phyloP scores from a whole-genome alignment of 2,329 filamentous ascomycete genomes.

The Akanthomyces lecanii region DNA sequence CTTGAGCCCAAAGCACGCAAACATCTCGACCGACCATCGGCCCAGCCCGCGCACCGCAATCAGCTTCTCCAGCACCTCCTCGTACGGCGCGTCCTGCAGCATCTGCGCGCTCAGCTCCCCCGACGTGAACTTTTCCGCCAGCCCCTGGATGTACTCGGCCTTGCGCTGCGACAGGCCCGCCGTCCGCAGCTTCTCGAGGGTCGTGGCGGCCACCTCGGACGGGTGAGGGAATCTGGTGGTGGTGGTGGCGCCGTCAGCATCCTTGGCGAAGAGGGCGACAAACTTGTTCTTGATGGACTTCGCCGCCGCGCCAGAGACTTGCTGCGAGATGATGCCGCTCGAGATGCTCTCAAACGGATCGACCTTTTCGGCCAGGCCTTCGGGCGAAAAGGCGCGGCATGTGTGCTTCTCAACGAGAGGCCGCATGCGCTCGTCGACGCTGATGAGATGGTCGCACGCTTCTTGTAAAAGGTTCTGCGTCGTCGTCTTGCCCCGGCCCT shows the following conservation, averaged over 20 bases:
- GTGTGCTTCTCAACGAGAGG: conserved; percentile 68
- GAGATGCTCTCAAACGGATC: conserved; percentile 83
- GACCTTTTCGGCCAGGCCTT: conserved; percentile 76
- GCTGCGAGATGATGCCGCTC: conserved; percentile 90
- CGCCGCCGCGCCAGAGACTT: conserved; percentile 90
- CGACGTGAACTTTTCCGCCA: conserved; percentile 73
- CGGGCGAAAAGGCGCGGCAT: conserved; percentile 75
- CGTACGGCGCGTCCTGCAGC: conserved; percentile 75
- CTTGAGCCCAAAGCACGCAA: conserved; percentile 93
- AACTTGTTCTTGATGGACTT: conserved; percentile 86
- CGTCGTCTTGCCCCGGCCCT: conserved; percentile 32
- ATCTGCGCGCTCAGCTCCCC: conserved; percentile 73
- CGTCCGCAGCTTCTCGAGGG: conserved; percentile 67
- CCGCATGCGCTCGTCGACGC: conserved; percentile 67
- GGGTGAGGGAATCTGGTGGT: conserved; percentile 66
- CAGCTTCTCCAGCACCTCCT: conserved; percentile 76
- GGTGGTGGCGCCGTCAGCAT: conserved; percentile 17
- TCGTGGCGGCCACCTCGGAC: conserved; percentile 59
- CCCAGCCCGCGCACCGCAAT: conserved; percentile 85
- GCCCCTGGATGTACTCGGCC: conserved; percentile 86
- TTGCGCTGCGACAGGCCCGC: conserved; percentile 92
- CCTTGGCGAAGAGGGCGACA: conserved; percentile 61
- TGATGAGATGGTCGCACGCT: conserved; percentile 70
- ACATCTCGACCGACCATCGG: conserved; percentile 95
- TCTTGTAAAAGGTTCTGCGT: conserved; percentile 69